phyloP scores from a whole-genome alignment of 495 filamentous ascomycete species.

The Cetradonia linearis region DNA sequence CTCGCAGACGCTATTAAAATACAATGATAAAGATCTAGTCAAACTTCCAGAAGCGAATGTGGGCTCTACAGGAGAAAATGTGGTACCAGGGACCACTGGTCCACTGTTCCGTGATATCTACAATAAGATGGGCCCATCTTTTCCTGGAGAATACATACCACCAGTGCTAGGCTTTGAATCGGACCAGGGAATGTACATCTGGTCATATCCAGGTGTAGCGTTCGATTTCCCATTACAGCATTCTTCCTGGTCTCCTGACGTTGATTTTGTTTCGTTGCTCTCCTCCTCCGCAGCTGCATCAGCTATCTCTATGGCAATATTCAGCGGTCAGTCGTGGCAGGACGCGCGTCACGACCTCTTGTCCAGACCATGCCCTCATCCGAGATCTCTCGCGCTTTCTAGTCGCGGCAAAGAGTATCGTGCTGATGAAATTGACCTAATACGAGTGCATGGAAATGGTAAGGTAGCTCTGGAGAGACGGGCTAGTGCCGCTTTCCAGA shows the following conservation, averaged over 20 bases:
- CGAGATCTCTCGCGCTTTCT: conserved; percentile 45
- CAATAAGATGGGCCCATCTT: conserved; percentile 82
- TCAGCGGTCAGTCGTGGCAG: conserved; percentile 79
- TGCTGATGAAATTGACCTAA: conserved; percentile 72
- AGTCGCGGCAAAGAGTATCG: conserved; percentile 53
- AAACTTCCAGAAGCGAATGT: conserved; percentile 46
- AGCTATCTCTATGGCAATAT: conserved; percentile 77
- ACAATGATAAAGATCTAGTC: conserved; percentile 77
- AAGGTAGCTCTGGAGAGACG: conserved; percentile 63
- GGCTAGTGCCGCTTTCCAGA: conserved; percentile 48
- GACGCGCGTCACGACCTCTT: conserved; percentile 67
- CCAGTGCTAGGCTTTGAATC: conserved; percentile 43
- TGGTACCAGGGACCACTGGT: conserved; percentile 39
- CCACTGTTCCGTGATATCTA: conserved; percentile 88
- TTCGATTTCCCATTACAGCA: conserved; percentile 77
- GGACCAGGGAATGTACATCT: conserved; percentile 54
- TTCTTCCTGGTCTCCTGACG: conserved; percentile 66
- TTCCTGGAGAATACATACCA: conserved; percentile 79
- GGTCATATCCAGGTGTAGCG: conserved; percentile 88
- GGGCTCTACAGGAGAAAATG: conserved; percentile 24
- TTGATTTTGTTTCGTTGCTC: conserved; percentile 78
- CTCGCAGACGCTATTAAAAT: conserved; percentile 66
- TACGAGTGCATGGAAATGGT: conserved; percentile 64
- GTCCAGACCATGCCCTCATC: conserved; percentile 57
- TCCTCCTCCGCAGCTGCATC: conserved; percentile 64